Percentiles rank a stretch among this genome's conserved stretches.
phyloP scores from a whole-genome alignment of 78 protist species.

The Polysphondylium violaceum region DNA sequence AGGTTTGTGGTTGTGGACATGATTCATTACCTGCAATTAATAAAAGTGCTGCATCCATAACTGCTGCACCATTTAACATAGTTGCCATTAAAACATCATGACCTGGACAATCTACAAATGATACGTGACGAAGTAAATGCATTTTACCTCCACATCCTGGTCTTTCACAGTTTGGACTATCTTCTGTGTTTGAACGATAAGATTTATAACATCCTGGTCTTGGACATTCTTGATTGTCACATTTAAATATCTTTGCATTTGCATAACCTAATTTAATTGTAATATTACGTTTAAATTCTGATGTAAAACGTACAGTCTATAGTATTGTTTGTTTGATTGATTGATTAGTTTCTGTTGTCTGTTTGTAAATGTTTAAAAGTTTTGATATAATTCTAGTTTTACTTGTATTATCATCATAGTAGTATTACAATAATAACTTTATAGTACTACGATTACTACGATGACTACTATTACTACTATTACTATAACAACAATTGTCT shows the following conservation, averaged over 20 bases:
- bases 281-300: conserved; percentile 98
- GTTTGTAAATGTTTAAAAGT: too few relatives aligned
- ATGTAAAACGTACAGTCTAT: conserved; percentile 96
- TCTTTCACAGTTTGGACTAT: conserved; percentile 81
- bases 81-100: conserved; percentile 99
- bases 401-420: not conserved
- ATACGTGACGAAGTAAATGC: conserved; percentile 90
- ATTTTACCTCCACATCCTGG: conserved; percentile 91
- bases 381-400: not conserved
- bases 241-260: conserved; percentile 98
- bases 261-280: conserved; percentile 99
- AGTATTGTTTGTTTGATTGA: conserved; percentile 4
- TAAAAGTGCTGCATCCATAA: conserved; percentile 99
- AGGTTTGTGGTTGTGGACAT: conserved; percentile 99
- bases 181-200: conserved; percentile 81
- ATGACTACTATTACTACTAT: too few relatives aligned
- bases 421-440: too few relatives aligned
- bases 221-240: conserved; percentile 91
- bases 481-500: too few relatives aligned
- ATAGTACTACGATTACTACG: too few relatives aligned
- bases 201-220: conserved; percentile 96
- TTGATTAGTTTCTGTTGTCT: too few relatives aligned
- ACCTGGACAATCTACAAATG: conserved; percentile 95
- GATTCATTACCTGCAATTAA: conserved; percentile 99
- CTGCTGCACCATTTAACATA: conserved; percentile 99